Evolutionary conservation across 345 rosid species (phyloP).

Genomic region (Erodium maritimum): DNA sequence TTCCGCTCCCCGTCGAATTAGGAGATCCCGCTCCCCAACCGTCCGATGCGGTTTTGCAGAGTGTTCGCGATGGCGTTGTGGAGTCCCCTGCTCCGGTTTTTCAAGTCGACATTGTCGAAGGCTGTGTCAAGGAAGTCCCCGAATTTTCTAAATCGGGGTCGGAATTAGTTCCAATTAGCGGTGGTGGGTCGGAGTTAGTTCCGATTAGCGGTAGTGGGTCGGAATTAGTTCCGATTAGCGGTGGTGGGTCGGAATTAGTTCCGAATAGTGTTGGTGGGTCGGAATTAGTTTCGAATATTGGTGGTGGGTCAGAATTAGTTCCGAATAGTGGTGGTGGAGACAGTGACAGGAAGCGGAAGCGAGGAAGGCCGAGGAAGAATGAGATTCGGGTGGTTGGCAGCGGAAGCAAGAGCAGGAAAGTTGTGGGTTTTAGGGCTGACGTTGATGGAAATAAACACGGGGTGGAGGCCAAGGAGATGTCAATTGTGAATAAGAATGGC

Average conservation of each 20-base stretch:
- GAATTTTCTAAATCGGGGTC: constrained; percentile 1
- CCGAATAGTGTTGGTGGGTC: neutral
- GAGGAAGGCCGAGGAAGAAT: too few relatives aligned
- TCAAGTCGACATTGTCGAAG: constrained; percentile 8
- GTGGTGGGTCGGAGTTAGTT: constrained; percentile 4
- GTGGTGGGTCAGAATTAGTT: too few relatives aligned
- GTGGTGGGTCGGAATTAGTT: constrained; percentile 3
- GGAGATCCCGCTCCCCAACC: constrained; percentile 6
- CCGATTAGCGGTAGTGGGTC: neutral
- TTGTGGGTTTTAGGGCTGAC: neutral
- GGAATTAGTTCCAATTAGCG: neutral
- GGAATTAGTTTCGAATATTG: too few relatives aligned
- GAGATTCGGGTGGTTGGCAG: too few relatives aligned
- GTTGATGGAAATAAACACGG: constrained; percentile 4
- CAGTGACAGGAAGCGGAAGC: constrained; percentile 22
- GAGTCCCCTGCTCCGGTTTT: neutral
- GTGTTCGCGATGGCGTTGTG: neutral
- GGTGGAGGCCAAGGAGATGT: constrained; percentile 5
- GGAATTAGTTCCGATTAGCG: neutral
- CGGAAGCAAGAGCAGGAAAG: constrained; percentile 24
- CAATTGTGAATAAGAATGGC: constrained; percentile 11
- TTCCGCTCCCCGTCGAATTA: constrained; percentile 27
- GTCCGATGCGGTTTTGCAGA: constrained; percentile 5
- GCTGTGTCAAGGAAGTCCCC: neutral
- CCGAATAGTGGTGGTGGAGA: too few relatives aligned